These are phyloP conservation scores for Pichia cactophila DNA, from an alignment of 1,139 yeast genomes.

Conservation along the genomic window DNA sequence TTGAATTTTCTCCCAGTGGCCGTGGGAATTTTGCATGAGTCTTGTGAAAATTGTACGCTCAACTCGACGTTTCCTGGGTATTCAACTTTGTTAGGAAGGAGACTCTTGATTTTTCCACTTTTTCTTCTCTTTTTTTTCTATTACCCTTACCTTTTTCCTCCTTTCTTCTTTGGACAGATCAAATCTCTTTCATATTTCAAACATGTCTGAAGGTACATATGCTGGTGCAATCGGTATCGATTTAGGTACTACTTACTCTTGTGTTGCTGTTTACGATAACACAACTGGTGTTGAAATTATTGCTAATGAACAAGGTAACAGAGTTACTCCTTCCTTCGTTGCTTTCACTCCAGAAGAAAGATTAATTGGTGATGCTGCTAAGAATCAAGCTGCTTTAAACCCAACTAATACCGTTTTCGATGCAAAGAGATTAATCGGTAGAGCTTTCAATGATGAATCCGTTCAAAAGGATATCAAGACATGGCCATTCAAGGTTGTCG, in stretches of 20 bases:
- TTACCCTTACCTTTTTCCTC: not conserved
- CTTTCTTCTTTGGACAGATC: slow-evolving; percentile 1
- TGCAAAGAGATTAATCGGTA: slow-evolving; percentile 97
- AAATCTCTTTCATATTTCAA: slow-evolving; percentile 19
- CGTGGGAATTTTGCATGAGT: too few relatives aligned
- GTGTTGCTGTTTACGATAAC: slow-evolving; percentile 86
- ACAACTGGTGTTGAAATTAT: slow-evolving; percentile 74
- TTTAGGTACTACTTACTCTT: slow-evolving; percentile 98
- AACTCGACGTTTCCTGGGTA: not conserved
- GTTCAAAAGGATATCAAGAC: slow-evolving; percentile 95
- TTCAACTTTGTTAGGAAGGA: not conserved
- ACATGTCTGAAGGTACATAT: slow-evolving; percentile 98
- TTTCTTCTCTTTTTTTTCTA: not conserved
- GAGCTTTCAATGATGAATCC: slow-evolving; percentile 82
- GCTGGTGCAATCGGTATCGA: slow-evolving; percentile 98
- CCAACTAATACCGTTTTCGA: slow-evolving; percentile 95
- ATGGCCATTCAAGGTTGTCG: slow-evolving; percentile 94
- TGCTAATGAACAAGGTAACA: slow-evolving; percentile 99
- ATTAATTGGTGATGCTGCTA: slow-evolving; percentile 98
- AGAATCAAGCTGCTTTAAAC: slow-evolving; percentile 98
- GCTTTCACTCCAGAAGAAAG: slow-evolving; percentile 97
- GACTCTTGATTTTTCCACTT: not conserved
- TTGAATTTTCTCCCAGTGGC: not conserved
- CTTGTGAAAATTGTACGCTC: not conserved
- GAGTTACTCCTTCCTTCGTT: slow-evolving; percentile 97